Conservation (phyloP, 2,329 filamentous ascomycete species). For the Pyricularia pennisetigena region DNA sequence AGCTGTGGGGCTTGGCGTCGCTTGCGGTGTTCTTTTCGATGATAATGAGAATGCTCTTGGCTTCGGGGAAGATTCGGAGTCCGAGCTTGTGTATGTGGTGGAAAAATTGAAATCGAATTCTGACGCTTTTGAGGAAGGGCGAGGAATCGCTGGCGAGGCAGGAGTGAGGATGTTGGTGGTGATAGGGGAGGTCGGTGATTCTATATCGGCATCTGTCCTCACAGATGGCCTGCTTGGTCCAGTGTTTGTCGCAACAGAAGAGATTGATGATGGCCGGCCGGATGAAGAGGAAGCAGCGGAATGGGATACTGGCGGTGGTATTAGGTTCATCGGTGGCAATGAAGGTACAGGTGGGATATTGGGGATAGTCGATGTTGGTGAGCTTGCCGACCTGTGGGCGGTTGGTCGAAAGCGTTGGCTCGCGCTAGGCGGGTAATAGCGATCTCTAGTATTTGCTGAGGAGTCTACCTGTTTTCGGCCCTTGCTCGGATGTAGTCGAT, state of each 20-base stretch:
- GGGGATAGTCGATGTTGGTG: neutral
- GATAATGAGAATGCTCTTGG: neutral
- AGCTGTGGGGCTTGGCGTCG: neutral
- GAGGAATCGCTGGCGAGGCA: neutral
- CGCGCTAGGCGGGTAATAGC: neutral
- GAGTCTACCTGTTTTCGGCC: neutral
- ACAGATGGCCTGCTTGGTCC: neutral
- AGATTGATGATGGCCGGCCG: neutral
- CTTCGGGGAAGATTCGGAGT: neutral
- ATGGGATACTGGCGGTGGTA: neutral
- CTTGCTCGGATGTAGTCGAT: neutral
- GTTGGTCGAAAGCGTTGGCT: neutral
- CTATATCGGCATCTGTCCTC: neutral
- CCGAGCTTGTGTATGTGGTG: conserved; percentile 1
- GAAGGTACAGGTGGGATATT: conserved; percentile 13
- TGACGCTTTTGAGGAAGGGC: neutral
- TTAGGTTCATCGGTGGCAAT: conserved; percentile 2
- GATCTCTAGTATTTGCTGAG: neutral
- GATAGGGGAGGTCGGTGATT: neutral
- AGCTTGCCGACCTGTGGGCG: neutral
- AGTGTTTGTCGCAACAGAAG: neutral
- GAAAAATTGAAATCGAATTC: conserved; percentile 6
- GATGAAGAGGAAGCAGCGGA: neutral
- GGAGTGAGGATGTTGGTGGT: neutral
- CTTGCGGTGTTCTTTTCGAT: neutral